Evolutionary conservation across 2,329 filamentous ascomycete species (phyloP).

Genomic region (Penicillium sp.): DNA sequence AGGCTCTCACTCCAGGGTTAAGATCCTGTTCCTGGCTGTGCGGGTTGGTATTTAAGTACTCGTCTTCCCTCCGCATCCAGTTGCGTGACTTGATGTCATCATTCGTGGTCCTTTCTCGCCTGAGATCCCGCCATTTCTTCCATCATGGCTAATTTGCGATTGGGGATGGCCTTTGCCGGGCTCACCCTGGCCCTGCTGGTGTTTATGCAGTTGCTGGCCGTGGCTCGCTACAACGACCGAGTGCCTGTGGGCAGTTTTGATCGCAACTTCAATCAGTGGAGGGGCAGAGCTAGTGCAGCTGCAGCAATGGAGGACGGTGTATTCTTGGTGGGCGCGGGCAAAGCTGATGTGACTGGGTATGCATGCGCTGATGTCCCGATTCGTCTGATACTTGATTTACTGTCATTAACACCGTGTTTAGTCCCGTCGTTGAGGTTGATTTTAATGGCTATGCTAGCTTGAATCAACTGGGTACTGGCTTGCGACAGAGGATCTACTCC

Average conservation of each 20-base stretch:
- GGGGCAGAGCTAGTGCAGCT: constrained; percentile 25
- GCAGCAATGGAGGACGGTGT: constrained; percentile 46
- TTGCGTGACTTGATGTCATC: constrained; percentile 13
- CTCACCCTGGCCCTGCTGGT: constrained; percentile 33
- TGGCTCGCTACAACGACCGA: constrained; percentile 22
- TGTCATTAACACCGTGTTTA: constrained; percentile 28
- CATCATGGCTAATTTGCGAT: constrained; percentile 36
- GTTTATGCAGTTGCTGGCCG: constrained; percentile 36
- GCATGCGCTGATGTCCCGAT: not conserved
- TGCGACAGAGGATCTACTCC: constrained; percentile 86
- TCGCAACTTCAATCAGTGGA: constrained; percentile 27
- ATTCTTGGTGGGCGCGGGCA: constrained; percentile 71
- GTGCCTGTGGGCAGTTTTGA: constrained; percentile 19
- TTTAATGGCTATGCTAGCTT: constrained; percentile 90
- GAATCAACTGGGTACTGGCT: constrained; percentile 78
- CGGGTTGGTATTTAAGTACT: constrained; percentile 10
- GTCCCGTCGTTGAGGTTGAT: constrained; percentile 86
- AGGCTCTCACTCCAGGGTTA: too few species aligned
- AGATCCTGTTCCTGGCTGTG: too few species aligned
- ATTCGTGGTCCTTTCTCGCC: constrained; percentile 1
- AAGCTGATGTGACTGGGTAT: constrained; percentile 73
- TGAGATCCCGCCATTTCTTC: not conserved
- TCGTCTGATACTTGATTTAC: too few species aligned
- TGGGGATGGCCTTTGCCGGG: constrained; percentile 30
- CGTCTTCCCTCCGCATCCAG: constrained; percentile 5